Evolutionary conservation across 768 basidiomycete species (phyloP).

Genomic region (Hemileccinum impolitum): DNA sequence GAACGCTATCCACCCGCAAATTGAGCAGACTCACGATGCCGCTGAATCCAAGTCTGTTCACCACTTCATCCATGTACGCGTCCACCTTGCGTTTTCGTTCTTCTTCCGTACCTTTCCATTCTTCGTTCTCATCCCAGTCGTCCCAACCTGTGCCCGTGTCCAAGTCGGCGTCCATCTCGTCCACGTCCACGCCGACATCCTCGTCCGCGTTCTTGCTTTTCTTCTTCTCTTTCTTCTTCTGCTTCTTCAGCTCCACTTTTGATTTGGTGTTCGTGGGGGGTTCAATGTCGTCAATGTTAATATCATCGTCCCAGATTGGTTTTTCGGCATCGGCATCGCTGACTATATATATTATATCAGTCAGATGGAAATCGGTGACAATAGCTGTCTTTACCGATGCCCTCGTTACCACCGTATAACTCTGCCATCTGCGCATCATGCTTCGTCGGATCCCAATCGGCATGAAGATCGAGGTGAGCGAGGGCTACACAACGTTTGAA

Average conservation of each 20-base stretch:
- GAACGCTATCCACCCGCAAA: not conserved
- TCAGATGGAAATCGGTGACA: not conserved
- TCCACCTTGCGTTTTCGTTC: conserved; percentile 82
- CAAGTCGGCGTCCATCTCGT: conserved; percentile 56
- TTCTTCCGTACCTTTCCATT: conserved; percentile 88
- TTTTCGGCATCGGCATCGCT: conserved; percentile 52
- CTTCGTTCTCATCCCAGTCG: conserved; percentile 43
- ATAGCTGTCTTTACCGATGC: conserved; percentile 25
- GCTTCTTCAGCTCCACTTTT: conserved; percentile 21
- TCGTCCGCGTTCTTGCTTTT: conserved; percentile 34
- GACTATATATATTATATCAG: conserved; percentile 6
- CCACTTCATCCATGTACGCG: conserved; percentile 88
- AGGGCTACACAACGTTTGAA: conserved; percentile 41
- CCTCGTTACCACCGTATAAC: conserved; percentile 58
- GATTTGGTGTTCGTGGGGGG: conserved; percentile 33
- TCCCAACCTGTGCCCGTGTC: conserved; percentile 40
- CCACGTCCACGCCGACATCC: conserved; percentile 45
- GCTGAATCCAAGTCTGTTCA: conserved; percentile 84
- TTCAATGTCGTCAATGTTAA: conserved; percentile 70
- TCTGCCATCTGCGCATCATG: conserved; percentile 82
- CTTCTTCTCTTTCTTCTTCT: conserved; percentile 55
- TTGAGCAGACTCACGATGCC: conserved; percentile 65
- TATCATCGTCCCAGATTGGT: conserved; percentile 90
- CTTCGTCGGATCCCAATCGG: conserved; percentile 85
- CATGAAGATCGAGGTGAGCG: conserved; percentile 77